These are phyloP conservation scores for Russula dissimulans DNA, from an alignment of 768 basidiomycete species.

Conservation along the genomic window DNA sequence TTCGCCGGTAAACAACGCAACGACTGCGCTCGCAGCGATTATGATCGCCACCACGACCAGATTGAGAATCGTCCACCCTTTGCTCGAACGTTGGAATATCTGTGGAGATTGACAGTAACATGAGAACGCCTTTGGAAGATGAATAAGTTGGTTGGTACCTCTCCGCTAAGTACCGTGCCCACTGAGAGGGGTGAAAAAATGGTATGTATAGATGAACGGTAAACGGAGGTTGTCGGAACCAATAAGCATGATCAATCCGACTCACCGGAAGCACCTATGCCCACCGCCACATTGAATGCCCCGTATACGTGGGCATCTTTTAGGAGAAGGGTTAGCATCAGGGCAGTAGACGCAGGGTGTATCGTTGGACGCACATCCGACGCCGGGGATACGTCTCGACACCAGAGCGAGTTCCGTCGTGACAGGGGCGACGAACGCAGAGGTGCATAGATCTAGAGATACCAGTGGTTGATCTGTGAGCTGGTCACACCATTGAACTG, in stretches of 20 bases:
- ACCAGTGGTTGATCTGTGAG: background rate
- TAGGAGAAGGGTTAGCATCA: background rate
- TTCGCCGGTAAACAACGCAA: slow-evolving; percentile 41
- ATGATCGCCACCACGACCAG: slow-evolving; percentile 39
- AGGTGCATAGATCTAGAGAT: slow-evolving; percentile 48
- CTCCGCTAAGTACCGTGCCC: slow-evolving; percentile 62
- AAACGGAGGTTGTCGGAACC: background rate
- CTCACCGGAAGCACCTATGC: slow-evolving; percentile 50
- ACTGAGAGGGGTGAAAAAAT: slow-evolving; percentile 31
- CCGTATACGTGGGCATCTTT: slow-evolving; percentile 69
- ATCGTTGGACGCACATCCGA: slow-evolving; percentile 49
- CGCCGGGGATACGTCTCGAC: slow-evolving; percentile 44
- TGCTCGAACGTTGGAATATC: slow-evolving; percentile 48
- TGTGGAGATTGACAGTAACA: slow-evolving; percentile 21
- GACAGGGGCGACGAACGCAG: slow-evolving; percentile 50
- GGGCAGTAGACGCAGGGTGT: background rate
- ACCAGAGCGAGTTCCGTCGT: slow-evolving; percentile 60
- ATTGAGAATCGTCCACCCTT: slow-evolving; percentile 56
- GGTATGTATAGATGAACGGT: too few relatives aligned
- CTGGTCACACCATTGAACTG: too few relatives aligned
- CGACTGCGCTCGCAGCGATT: slow-evolving; percentile 30
- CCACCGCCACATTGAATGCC: slow-evolving; percentile 64
- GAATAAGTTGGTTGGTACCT: slow-evolving; percentile 31
- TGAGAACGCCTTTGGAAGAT: background rate
- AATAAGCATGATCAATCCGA: slow-evolving; percentile 19